Evolutionary conservation across 495 filamentous ascomycete genomes (phyloP), one percentile per base, ranked within the genome.

Genomic region (Penicillium lagena): DNA sequence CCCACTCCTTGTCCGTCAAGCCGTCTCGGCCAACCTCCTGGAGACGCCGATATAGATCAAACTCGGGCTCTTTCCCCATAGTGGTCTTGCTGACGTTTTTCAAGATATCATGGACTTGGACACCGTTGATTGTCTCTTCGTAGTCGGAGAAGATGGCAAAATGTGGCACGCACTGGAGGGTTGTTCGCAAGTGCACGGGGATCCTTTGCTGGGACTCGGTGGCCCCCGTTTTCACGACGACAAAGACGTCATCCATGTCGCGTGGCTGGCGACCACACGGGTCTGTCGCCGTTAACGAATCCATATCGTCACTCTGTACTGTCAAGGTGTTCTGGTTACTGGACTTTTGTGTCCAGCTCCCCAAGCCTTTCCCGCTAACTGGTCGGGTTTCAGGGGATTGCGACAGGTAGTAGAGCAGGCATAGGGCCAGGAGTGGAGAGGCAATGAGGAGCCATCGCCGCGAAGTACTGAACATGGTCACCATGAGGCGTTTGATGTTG

Each of bases 131-230:
- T 9, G 58, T 59, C 36, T 73, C 67, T 34, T 70, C 63, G 41
- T 64, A 67, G 51, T 78, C 72, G 22, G 72, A 76, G 51, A 75
- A 67, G 33, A 78, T 48, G 27, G 64, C 59, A 13, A 66, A 64
- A 42, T 76, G 66, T 1, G 61, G 59, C 10, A 73, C 59, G 47
- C 63, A 71, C 32, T 60, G 54, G 2, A 71, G 56, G 4, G 65
- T 64, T 11, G 71, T 73, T 34, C 53, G 47, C 29, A 75, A 34
- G 39, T 75, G 70, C 17, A 68, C 50, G 15, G 66, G 65, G 8
- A 68, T 47, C 39, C 68, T 72, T 29, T 63, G 48, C 7, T 56
- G 51, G 7, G 59, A 49, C 44, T 71, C 71, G 7, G 63, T 70
- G 1, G 63, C 67, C 33, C 71, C 64, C 1, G 68, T 75, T 49